These are phyloP conservation scores for Forsythia suspensa DNA, from an alignment of 257 asterid species.

Conservation along the genomic window DNA sequence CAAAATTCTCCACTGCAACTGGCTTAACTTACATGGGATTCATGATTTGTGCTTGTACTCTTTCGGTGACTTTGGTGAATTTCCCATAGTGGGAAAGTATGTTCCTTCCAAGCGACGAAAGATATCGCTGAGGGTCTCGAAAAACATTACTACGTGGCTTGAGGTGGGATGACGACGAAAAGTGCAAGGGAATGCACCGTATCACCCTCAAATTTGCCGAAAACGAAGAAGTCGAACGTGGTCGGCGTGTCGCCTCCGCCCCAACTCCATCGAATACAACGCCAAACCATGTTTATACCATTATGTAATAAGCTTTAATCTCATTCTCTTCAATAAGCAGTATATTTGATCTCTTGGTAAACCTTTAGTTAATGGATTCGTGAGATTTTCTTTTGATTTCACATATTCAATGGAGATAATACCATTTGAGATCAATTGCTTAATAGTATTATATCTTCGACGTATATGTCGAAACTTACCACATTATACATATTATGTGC, in stretches of 20 bases:
- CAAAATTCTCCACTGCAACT: conserved; percentile 27
- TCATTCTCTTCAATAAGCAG: too few relatives aligned
- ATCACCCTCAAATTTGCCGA: conserved; percentile 59
- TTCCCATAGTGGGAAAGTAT: conserved; percentile 76
- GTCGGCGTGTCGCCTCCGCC: conserved; percentile 41
- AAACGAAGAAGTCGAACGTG: conserved; percentile 62
- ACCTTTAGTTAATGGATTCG: too few relatives aligned
- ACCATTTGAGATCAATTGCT: too few relatives aligned
- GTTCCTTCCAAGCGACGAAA: conserved; percentile 49
- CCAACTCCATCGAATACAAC: conserved; percentile 39
- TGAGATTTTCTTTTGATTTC: too few relatives aligned
- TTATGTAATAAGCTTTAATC: too few relatives aligned
- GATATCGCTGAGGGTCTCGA: conserved; percentile 22
- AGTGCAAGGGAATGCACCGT: conserved; percentile 54
- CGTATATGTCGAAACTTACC: too few relatives aligned
- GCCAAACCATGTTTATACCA: conserved; percentile 34
- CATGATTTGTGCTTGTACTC: conserved; percentile 49
- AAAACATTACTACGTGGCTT: conserved; percentile 46
- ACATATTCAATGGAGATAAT: too few relatives aligned
- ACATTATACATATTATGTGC: too few relatives aligned
- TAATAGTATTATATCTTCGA: too few relatives aligned
- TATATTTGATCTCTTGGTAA: too few relatives aligned
- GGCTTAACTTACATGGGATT: conserved; percentile 55
- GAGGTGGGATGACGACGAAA: conserved; percentile 57
- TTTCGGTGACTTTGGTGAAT: conserved; percentile 44